Base-by-base conservation (phyloP, 2,329 filamentous ascomycete species). In the Cercospora sp. region DNA sequence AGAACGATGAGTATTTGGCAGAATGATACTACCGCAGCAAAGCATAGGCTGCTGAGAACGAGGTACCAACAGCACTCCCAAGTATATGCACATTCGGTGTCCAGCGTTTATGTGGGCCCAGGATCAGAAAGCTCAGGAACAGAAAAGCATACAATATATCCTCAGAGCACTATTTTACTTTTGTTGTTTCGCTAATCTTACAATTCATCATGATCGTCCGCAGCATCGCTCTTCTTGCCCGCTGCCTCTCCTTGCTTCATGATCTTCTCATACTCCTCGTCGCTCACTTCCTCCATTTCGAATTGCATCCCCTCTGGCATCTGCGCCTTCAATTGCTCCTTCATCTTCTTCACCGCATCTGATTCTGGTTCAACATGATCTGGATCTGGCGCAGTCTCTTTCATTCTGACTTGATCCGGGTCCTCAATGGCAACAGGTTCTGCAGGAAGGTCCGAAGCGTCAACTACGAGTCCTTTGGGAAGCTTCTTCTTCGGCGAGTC, bases 401-500 rank as follows among this genome's bases (percentile, higher is more conserved):
- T 66, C 23, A 58, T n/a, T 57, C 55, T 67, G 55, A 72, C 33
- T 33, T 55, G 58, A 60, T 72, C 72, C 23, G 65, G 62, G 39
- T 70, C 67, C n/a, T 74, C 64, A 8, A 72, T 55, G 68, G 72
- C 65, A 6, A 75, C 73, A 12, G 64, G 66, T 61, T 75, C 74
- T 9, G 64, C 68, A 8, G 76, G 74, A 48, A 77, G 68, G 9
- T 72, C 70, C 28, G 72, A 72, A n/a, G 67, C 68, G 5, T 72
- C 67, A 8, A 77, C 74, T 9, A 84, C 70, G 39, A 84, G 58
- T 4, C 76, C 75, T 67, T 90, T 87, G 48, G 84, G 85, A 16
- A 94, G 77, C 73, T 87, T 91, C 75, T 89, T 85, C 84, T 94
- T 97, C 67, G 86, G 82, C 2, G 92, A 91, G 77, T 98, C 94